Evolutionary conservation across 2,329 filamentous ascomycete genomes (phyloP).

Genomic region (Diaporthe ilicicola): DNA sequence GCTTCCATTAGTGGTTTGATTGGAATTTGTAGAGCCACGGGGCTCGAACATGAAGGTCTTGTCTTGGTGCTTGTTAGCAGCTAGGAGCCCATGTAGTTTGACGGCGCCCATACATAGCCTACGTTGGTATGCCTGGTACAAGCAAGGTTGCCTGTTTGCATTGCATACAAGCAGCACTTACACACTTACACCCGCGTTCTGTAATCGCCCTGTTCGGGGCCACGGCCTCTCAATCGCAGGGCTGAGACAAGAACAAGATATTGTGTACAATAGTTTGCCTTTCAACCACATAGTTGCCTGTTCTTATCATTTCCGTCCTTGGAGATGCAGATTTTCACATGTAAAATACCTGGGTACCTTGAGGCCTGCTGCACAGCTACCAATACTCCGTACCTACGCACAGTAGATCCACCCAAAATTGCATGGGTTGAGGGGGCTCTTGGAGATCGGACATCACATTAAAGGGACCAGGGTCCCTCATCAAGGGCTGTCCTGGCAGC

Average conservation of each 20-base stretch:
- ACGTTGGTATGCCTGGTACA: background rate
- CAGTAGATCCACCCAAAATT: background rate
- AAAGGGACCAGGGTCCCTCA: background rate
- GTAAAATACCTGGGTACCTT: too few relatives aligned
- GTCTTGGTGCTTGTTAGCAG: too few relatives aligned
- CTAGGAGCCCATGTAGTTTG: too few relatives aligned
- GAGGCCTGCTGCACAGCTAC: background rate
- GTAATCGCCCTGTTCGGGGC: background rate
- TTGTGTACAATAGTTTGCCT: background rate
- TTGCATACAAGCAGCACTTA: conserved; percentile 6
- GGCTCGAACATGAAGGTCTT: too few relatives aligned
- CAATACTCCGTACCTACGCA: background rate
- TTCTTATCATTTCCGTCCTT: background rate
- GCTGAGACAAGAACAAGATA: background rate
- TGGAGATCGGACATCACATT: background rate
- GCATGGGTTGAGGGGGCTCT: background rate
- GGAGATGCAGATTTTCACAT: background rate
- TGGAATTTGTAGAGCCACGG: background rate
- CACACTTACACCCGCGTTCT: background rate
- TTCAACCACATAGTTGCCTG: background rate
- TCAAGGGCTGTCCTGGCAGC: background rate
- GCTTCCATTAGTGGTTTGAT: background rate
- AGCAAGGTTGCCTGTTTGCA: conserved; percentile 9
- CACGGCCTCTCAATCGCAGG: background rate
- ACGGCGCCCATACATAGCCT: background rate